phyloP scores from a whole-genome alignment of 192 early-diverging fungal genomes.

The Radiomyces spectabilis region DNA sequence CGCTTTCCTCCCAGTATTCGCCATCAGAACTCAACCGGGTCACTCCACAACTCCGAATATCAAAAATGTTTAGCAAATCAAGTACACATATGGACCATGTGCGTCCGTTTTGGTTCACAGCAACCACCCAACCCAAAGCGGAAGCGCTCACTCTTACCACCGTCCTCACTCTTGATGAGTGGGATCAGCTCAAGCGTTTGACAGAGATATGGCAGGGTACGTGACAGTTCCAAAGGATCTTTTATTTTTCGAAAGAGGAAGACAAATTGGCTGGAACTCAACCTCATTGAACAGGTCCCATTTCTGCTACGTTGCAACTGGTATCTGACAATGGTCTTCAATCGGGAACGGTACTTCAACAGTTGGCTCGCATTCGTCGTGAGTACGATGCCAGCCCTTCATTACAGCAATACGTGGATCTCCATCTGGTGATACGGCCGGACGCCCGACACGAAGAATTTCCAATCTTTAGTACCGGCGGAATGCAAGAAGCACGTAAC shows the following conservation, averaged over 20 bases:
- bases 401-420: slow-evolving; percentile 33
- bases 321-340: slow-evolving; percentile 6
- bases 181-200: slow-evolving; percentile 24
- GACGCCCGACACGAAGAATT: slow-evolving; percentile 14
- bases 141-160: slow-evolving; percentile 33
- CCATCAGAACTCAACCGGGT: background rate
- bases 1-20: too few relatives aligned
- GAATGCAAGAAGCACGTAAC: slow-evolving; percentile 34
- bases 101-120: slow-evolving; percentile 9
- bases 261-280: too few relatives aligned
- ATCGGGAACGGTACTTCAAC: slow-evolving; percentile 1
- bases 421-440: slow-evolving; percentile 36
- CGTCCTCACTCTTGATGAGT: slow-evolving; percentile 23
- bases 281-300: slow-evolving; percentile 40
- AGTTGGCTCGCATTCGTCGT: slow-evolving; percentile 9
- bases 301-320: slow-evolving; percentile 38
- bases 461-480: slow-evolving; percentile 8
- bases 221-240: background rate
- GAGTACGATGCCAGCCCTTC: slow-evolving; percentile 29
- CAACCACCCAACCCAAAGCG: slow-evolving; percentile 10
- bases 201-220: slow-evolving; percentile 39
- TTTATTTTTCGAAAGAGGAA: background rate
- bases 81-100: background rate
- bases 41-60: background rate
- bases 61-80: slow-evolving; percentile 19